Percentiles rank a stretch among this genome's conserved stretches.
Conservation (phyloP, 208 protist genomes). For the Wallacemonas sp. region DNA sequence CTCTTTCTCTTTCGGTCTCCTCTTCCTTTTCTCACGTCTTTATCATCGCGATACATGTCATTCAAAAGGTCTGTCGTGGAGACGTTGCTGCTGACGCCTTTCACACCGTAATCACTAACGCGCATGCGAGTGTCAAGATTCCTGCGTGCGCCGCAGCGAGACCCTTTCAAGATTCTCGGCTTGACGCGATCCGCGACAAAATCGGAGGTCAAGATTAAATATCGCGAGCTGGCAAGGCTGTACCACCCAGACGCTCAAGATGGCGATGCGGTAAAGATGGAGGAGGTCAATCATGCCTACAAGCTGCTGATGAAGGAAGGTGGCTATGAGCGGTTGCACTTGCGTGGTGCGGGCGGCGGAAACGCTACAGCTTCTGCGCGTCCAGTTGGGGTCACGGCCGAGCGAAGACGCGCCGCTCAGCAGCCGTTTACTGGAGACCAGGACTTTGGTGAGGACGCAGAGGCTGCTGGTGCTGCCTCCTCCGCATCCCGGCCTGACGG, state of each 20-base stretch:
- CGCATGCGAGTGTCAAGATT: neutral
- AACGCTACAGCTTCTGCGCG: neutral
- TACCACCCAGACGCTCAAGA: conserved; percentile 76
- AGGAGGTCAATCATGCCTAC: conserved; percentile 86
- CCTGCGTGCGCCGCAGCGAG: conserved; percentile 20
- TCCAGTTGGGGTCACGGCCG: conserved; percentile 25
- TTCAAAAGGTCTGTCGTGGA: neutral
- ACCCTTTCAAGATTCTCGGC: conserved; percentile 77
- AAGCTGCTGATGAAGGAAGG: conserved; percentile 84
- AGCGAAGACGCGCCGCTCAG: conserved; percentile 11
- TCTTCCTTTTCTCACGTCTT: neutral
- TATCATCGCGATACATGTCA: neutral
- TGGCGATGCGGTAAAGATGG: conserved; percentile 74
- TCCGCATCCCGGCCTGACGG: conserved; percentile 2
- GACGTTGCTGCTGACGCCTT: neutral
- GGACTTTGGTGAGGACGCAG: conserved; percentile 1
- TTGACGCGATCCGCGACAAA: conserved; percentile 65
- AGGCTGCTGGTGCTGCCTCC: neutral
- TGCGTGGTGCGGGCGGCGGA: conserved; percentile 16
- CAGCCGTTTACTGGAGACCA: conserved; percentile 45
- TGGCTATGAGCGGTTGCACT: conserved; percentile 71
- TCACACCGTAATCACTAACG: neutral
- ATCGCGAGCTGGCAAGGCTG: conserved; percentile 78
- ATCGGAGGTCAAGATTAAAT: conserved; percentile 81
- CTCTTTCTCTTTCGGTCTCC: neutral